These are phyloP conservation scores for Paramyrothecium roridum DNA, from an alignment of 2,329 filamentous ascomycete species.

Conservation along the genomic window DNA sequence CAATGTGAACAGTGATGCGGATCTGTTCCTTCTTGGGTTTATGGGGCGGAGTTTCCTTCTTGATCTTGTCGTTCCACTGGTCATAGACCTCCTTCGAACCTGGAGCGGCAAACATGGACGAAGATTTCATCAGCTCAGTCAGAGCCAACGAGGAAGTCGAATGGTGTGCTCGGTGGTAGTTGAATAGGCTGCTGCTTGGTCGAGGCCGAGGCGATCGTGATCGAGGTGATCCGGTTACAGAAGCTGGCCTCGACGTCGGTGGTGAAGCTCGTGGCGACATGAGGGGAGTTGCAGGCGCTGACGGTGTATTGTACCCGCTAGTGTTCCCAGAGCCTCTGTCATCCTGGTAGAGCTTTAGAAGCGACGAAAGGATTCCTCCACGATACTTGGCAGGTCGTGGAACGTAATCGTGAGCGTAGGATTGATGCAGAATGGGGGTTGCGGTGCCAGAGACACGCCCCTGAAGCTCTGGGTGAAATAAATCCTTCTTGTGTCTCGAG, in stretches of 20 bases:
- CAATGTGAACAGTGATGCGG: constrained; percentile 56
- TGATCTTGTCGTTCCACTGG: constrained; percentile 40
- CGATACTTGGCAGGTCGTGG: constrained; percentile 66
- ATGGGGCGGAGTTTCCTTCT: constrained; percentile 29
- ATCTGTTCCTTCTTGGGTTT: constrained; percentile 34
- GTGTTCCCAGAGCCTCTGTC: constrained; percentile 30
- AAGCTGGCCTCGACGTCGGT: constrained; percentile 34
- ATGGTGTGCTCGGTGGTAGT: constrained; percentile 36
- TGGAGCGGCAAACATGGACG: constrained; percentile 47
- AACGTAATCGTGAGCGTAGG: constrained; percentile 55
- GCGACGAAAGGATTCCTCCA: constrained; percentile 68
- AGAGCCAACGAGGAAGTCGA: constrained; percentile 43
- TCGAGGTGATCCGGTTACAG: constrained; percentile 26
- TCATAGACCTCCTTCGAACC: constrained; percentile 42
- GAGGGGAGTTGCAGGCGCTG: constrained; percentile 32
- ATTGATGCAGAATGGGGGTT: constrained; percentile 41
- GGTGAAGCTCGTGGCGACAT: constrained; percentile 40
- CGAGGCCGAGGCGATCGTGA: constrained; percentile 26
- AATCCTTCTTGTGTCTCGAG: constrained; percentile 22
- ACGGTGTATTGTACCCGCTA: constrained; percentile 39
- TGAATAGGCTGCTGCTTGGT: constrained; percentile 35
- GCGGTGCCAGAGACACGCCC: constrained; percentile 29
- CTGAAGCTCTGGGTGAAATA: constrained; percentile 23
- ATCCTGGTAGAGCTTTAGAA: constrained; percentile 68
- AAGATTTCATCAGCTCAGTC: constrained; percentile 51